Evolutionary conservation across 768 basidiomycete species (phyloP), one percentile per base, ranked within the genome.

Genomic region (Agaricus sinodeliciosus): DNA sequence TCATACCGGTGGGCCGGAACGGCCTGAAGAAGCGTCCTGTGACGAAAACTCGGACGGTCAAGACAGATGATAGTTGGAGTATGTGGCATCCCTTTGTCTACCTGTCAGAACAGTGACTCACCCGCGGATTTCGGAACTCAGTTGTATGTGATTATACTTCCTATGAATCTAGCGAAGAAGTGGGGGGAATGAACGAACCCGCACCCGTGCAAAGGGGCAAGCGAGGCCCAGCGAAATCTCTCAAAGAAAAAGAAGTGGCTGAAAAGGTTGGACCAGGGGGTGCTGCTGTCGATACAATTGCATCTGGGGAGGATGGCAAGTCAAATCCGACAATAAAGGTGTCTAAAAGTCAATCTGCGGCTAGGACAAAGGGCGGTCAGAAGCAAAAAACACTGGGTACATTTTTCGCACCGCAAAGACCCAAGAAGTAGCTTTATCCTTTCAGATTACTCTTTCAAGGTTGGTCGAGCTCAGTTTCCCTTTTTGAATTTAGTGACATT

Each of bases 81-180:
- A 89, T 90, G 62, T 49, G 78, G 69, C 13, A 35, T 54, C 51
- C 11, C 26, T 8, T 48, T 45, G 4, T 46, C 37, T 22, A 49
- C 49, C 49, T 6, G 12, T 44, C 2, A 31, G 19, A 42, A 34
- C 16, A 35, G 22, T 22, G 13, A 31, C 45, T 54, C 41, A 54
- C n/a, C 44, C 44, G 39, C 36, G 44, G 51, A 53, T 48, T 27
- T 40, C 44, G 28, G 26, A 57, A 43, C 15, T 48, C 57, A 91
- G 90, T 79, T 13, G 84, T 77, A 35, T 84, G 88, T 62, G 90
- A 91, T 62, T 86, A 87, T 62, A 87, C 87, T 6, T 81, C 80
- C 15, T 91, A 87, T 61, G 89, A 92, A 66, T 89, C 87, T 8
- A 85, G 85, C 7, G 78, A 78, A 7, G 85, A 83, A 26, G 80